These are phyloP conservation scores for Acacia melanoxylon DNA, from an alignment of 306 rosid genomes.

Conservation along the genomic window DNA sequence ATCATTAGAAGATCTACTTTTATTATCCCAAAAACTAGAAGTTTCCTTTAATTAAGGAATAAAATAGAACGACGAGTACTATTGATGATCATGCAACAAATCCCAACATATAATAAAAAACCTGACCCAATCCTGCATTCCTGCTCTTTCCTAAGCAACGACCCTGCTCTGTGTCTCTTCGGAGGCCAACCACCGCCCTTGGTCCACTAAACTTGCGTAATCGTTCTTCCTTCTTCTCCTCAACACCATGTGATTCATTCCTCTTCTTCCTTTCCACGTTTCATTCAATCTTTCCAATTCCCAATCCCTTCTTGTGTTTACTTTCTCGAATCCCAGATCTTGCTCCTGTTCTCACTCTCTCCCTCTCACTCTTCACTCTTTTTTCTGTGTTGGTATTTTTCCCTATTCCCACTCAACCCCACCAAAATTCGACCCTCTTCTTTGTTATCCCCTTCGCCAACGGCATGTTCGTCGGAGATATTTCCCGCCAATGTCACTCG, in stretches of 20 bases:
- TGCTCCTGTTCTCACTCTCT: background rate
- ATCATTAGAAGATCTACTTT: no score
- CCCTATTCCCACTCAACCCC: background rate
- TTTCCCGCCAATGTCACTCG: constrained; percentile 13
- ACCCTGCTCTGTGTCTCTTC: background rate
- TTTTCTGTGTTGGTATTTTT: no score
- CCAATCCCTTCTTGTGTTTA: background rate
- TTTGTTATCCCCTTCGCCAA: background rate
- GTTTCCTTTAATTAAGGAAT: no score
- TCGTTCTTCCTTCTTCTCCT: constrained; percentile 4
- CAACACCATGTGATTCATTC: constrained; percentile 1
- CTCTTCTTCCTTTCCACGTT: background rate
- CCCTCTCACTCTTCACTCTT: background rate
- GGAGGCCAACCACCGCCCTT: background rate
- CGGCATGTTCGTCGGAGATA: constrained; percentile 24
- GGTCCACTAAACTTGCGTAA: background rate
- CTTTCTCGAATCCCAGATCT: background rate
- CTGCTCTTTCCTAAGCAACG: background rate
- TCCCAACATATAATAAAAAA: background rate
- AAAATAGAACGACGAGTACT: no score
- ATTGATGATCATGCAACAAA: background rate
- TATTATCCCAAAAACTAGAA: no score
- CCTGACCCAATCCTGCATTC: background rate
- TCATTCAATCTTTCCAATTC: background rate
- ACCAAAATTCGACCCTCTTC: background rate